Evolutionary conservation across 257 asterid genomes (phyloP), one percentile per base, ranked within the genome.

Genomic region (Salvia miltiorrhiza): DNA sequence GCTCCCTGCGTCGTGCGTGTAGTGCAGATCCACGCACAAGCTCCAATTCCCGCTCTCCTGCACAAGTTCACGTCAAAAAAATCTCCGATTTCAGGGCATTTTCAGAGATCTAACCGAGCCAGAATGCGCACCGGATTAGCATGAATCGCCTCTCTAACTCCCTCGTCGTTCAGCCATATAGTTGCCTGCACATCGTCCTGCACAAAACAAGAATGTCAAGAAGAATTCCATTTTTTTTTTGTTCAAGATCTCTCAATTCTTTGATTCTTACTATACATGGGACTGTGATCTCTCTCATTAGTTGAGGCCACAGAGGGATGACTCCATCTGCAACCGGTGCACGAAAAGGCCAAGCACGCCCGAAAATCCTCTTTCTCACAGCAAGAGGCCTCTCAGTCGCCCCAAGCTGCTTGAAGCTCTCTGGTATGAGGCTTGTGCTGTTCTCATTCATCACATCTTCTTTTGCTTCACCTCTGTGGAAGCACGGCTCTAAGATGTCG

Each of bases 261-360:
- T 16, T 30, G 21, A 10, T 59, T 49, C 74, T 65, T 79, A 83
- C 92, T 13, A 64, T 1, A 63, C 92, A 86, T 2, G 89, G 87
- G 62, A 84, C 86, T 0, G 2, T 4, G 49, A 48, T 5, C 39
- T 40, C 58, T 21, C 67, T 30, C 69, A 77, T 62, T 17, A 84
- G 56, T 12, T 83, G 78, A 7, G 87, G 79, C 92, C 89, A 86
- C 3, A 69, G 7, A 0, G 87, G 83, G 61, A 86, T 17, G 26
- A 73, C 43, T 10, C 92, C 92, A 9, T 74, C 84, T 37, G 50
- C 71, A 5, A 84, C 85, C 5, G 83, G 85, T 19, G 92, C 89
- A 24, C 83, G 86, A 26, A 73, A 82, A 20, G 92, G 92, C 92
- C 92, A 83, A 17, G 89, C 84, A 13, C 89, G 89, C 0, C 92